Conservation (phyloP, 2,329 filamentous ascomycete genomes). For the Colletotrichum tropicicola region DNA sequence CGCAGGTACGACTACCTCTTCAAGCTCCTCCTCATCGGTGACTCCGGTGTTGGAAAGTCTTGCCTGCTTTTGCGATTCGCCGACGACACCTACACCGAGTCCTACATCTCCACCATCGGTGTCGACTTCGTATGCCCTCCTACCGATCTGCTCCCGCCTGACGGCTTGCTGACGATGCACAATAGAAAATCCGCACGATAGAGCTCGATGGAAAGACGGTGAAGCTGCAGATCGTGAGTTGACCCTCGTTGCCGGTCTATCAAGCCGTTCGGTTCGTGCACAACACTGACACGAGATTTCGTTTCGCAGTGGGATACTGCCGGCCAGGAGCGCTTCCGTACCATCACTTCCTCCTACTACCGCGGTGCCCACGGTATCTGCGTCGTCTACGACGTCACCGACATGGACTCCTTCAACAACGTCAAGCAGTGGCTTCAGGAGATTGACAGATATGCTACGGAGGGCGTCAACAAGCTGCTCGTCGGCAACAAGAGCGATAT, state of each 20-base stretch:
- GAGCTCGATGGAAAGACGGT: constrained; percentile 99
- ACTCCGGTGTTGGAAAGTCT: constrained; percentile 99
- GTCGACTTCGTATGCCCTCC: constrained; percentile 86
- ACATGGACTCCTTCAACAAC: constrained; percentile 99
- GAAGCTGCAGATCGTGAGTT: constrained; percentile 96
- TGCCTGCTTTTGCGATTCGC: constrained; percentile 97
- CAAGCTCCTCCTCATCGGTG: constrained; percentile 99
- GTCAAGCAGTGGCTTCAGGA: constrained; percentile 99
- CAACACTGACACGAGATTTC: constrained; percentile 38
- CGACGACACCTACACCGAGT: constrained; percentile 99
- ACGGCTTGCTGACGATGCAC: constrained; percentile 21
- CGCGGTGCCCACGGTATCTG: constrained; percentile 98
- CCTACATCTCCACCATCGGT: constrained; percentile 99
- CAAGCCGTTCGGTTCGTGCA: background rate
- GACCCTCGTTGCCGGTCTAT: background rate
- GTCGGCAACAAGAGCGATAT: constrained; percentile 99
- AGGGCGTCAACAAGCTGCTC: constrained; percentile 99
- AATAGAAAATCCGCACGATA: constrained; percentile 98
- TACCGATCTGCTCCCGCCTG: background rate
- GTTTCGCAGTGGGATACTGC: constrained; percentile 93
- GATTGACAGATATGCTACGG: constrained; percentile 98
- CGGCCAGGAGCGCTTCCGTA: constrained; percentile 99
- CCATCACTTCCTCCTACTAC: constrained; percentile 99
- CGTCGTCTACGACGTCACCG: constrained; percentile 99
- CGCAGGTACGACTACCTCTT: constrained; percentile 99